Conservation (phyloP, 2,329 filamentous ascomycete genomes). For the Byssoonygena ceratinophila region DNA sequence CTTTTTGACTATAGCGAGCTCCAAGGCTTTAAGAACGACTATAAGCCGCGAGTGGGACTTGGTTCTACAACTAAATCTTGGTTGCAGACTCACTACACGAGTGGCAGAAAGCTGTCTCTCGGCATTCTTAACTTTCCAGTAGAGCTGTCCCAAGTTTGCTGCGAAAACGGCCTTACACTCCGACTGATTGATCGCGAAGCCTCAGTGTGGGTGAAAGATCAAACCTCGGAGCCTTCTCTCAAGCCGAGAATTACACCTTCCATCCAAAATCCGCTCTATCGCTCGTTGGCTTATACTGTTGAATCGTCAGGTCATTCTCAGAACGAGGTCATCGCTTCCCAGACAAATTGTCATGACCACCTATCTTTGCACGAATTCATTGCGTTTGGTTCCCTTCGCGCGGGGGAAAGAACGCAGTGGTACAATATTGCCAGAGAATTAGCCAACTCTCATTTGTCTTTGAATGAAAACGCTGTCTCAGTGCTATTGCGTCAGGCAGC, state of each 20-base stretch:
- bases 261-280: constrained; percentile 21
- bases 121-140: background rate
- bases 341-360: constrained; percentile 38
- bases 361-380: constrained; percentile 48
- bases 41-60: background rate
- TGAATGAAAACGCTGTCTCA: constrained; percentile 41
- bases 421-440: constrained; percentile 47
- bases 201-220: background rate
- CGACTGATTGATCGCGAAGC: background rate
- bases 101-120: background rate
- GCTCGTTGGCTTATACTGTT: constrained; percentile 12
- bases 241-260: background rate
- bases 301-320: constrained; percentile 21
- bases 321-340: constrained; percentile 46
- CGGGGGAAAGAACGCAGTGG: constrained; percentile 45
- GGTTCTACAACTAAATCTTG: constrained; percentile 18
- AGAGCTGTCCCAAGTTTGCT: background rate
- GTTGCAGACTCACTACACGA: constrained; percentile 14
- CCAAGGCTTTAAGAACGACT: background rate
- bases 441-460: constrained; percentile 39
- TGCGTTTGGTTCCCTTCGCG: constrained; percentile 40
- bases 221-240: background rate
- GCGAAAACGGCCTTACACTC: background rate
- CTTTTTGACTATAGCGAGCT: constrained; percentile 4
- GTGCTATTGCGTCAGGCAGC: constrained; percentile 41